Percentiles rank a stretch among this genome's conserved stretches.
phyloP scores from a whole-genome alignment of 768 basidiomycete species.

The Lyophyllum atratum region DNA sequence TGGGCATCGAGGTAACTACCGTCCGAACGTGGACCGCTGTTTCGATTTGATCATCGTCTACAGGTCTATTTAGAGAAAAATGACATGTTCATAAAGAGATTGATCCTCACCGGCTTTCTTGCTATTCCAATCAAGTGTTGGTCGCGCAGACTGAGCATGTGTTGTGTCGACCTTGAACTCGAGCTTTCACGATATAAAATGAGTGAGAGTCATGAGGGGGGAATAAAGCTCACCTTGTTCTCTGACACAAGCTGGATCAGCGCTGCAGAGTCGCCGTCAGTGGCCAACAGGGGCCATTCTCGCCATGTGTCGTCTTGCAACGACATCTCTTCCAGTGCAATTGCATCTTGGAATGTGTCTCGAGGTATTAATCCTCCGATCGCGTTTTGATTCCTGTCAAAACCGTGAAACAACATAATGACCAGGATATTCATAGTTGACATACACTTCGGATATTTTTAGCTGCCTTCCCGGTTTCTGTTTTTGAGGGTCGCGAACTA shows the following conservation, averaged over 20 bases:
- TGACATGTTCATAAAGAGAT: neutral
- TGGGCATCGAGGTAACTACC: slow-evolving; percentile 18
- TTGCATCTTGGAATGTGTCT: slow-evolving; percentile 75
- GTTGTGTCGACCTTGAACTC: slow-evolving; percentile 73
- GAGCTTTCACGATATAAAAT: slow-evolving; percentile 44
- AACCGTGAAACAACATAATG: neutral
- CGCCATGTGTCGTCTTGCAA: slow-evolving; percentile 55
- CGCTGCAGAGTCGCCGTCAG: slow-evolving; percentile 80
- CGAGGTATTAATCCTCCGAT: slow-evolving; percentile 62
- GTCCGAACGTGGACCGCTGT: slow-evolving; percentile 57
- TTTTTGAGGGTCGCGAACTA: slow-evolving; percentile 62
- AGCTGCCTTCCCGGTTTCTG: slow-evolving; percentile 71
- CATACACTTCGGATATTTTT: slow-evolving; percentile 74
- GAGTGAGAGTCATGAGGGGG: neutral
- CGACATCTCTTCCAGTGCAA: slow-evolving; percentile 59
- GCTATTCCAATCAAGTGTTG: slow-evolving; percentile 78
- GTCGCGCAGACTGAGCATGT: slow-evolving; percentile 55
- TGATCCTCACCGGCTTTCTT: slow-evolving; percentile 74
- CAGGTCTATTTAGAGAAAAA: slow-evolving; percentile 5
- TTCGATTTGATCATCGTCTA: slow-evolving; percentile 88
- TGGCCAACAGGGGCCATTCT: slow-evolving; percentile 79
- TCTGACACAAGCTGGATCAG: slow-evolving; percentile 83
- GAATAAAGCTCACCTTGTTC: slow-evolving; percentile 51
- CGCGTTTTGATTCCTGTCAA: slow-evolving; percentile 62
- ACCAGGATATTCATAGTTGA: slow-evolving; percentile 1